Evolutionary conservation across 2,329 filamentous ascomycete species (phyloP).

Genomic region (Botrytis squamosa): DNA sequence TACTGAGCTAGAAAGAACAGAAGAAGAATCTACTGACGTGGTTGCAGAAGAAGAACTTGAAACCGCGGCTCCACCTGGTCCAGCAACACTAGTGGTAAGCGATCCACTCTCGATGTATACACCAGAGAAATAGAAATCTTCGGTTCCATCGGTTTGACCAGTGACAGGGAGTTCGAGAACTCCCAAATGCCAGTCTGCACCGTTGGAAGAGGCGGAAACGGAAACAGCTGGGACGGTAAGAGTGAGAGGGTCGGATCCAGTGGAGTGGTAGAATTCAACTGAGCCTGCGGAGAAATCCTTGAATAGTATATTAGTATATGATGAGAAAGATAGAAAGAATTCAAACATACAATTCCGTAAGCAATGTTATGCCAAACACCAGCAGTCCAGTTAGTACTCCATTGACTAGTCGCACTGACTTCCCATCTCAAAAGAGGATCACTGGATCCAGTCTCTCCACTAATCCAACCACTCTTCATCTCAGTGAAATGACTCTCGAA

Average conservation of each 20-base stretch:
- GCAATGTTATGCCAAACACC: constrained; percentile 63
- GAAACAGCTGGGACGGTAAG: constrained; percentile 60
- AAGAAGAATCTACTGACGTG: constrained; percentile 17
- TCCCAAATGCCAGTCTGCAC: constrained; percentile 71
- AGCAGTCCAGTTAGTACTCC: constrained; percentile 60
- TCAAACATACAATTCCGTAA: constrained; percentile 58
- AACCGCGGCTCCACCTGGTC: constrained; percentile 35
- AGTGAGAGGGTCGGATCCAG: constrained; percentile 55
- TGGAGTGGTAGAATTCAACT: constrained; percentile 70
- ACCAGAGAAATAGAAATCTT: constrained; percentile 72
- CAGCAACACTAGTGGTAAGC: constrained; percentile 43
- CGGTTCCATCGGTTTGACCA: constrained; percentile 52
- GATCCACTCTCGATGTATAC: constrained; percentile 66
- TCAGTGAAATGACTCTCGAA: constrained; percentile 74
- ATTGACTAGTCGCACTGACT: constrained; percentile 58
- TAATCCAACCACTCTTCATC: constrained; percentile 66
- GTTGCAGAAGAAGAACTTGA: constrained; percentile 16
- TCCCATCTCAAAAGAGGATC: constrained; percentile 64
- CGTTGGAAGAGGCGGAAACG: constrained; percentile 62
- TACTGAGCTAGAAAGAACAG: constrained; percentile 4
- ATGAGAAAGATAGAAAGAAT: background rate
- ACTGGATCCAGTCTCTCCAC: constrained; percentile 45
- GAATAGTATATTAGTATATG: constrained; percentile 13
- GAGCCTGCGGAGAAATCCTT: constrained; percentile 59
- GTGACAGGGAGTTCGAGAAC: constrained; percentile 62